Evolutionary conservation across 768 basidiomycete species (phyloP).

Genomic region (Suillus spraguei): DNA sequence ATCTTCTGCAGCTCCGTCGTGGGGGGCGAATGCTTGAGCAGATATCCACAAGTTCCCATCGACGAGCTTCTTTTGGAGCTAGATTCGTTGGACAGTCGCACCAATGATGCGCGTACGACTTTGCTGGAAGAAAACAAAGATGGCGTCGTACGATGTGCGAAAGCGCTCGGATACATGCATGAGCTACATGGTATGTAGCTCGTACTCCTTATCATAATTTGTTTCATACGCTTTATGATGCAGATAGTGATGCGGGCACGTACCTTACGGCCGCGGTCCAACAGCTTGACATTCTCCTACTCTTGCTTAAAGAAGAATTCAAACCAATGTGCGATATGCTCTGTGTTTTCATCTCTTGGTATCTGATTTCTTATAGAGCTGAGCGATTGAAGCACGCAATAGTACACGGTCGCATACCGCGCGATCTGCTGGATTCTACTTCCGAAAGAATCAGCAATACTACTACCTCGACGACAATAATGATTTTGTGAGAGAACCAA

Average conservation of each 20-base stretch:
- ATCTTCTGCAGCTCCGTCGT: neutral
- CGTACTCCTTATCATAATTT: neutral
- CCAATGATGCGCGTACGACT: neutral
- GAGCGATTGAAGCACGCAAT: slow-evolving; percentile 3
- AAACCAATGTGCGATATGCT: slow-evolving; percentile 15
- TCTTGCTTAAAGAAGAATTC: slow-evolving; percentile 19
- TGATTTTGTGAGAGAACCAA: slow-evolving; percentile 7
- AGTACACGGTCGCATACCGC: slow-evolving; percentile 20
- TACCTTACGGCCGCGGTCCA: slow-evolving; percentile 11
- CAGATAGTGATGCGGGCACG: slow-evolving; percentile 1
- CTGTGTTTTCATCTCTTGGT: neutral
- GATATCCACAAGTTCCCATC: neutral
- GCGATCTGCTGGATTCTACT: slow-evolving; percentile 16
- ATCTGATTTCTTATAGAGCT: neutral
- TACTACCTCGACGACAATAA: slow-evolving; percentile 8
- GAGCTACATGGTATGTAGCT: slow-evolving; percentile 2
- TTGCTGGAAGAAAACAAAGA: neutral
- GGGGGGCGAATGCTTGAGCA: slow-evolving; percentile 2
- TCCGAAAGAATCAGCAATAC: slow-evolving; percentile 6
- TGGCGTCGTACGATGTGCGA: neutral
- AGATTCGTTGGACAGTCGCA: slow-evolving; percentile 1
- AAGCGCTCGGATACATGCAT: neutral
- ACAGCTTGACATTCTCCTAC: slow-evolving; percentile 16
- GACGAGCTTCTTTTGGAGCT: neutral
- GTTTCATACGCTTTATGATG: neutral